A percentile compares a stretch with the other conserved stretches of the same genome.
Conservation (phyloP, 2,329 filamentous ascomycete species). For the Gaeumannomyces sp. region DNA sequence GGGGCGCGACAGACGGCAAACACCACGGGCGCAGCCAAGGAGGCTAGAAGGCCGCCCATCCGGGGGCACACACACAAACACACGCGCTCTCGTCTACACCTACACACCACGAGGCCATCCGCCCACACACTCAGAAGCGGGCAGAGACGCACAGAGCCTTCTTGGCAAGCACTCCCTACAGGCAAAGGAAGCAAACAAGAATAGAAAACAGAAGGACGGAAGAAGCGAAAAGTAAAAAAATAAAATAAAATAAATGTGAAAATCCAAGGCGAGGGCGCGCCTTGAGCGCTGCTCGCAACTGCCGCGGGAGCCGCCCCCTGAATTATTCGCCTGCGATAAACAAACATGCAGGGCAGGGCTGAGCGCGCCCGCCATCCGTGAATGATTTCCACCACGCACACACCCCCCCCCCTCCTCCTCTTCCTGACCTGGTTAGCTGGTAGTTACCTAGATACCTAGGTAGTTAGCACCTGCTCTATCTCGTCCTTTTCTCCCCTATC, state of each 20-base stretch:
- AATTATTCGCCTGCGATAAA: background rate
- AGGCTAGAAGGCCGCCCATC: background rate
- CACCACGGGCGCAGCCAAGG: background rate
- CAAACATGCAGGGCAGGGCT: background rate
- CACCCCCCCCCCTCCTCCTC: too few relatives aligned
- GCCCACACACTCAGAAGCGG: too few relatives aligned
- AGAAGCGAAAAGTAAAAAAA: background rate
- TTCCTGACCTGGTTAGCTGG: too few relatives aligned
- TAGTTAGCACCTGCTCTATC: background rate
- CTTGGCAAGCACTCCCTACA: background rate
- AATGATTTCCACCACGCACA: background rate
- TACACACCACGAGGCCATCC: background rate
- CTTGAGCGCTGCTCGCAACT: background rate
- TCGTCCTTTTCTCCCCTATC: background rate
- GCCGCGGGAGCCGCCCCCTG: background rate
- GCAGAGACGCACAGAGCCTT: background rate
- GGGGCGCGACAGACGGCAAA: background rate
- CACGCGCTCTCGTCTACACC: too few relatives aligned
- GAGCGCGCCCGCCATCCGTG: background rate
- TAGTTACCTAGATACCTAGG: background rate
- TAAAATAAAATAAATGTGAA: too few relatives aligned
- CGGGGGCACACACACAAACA: too few relatives aligned
- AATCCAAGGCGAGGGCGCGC: background rate
- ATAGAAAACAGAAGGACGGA: conserved; percentile 10
- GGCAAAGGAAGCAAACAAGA: conserved; percentile 5